Conservation (phyloP, 352 stramenopile species). For the Phytophthora cactorum region DNA sequence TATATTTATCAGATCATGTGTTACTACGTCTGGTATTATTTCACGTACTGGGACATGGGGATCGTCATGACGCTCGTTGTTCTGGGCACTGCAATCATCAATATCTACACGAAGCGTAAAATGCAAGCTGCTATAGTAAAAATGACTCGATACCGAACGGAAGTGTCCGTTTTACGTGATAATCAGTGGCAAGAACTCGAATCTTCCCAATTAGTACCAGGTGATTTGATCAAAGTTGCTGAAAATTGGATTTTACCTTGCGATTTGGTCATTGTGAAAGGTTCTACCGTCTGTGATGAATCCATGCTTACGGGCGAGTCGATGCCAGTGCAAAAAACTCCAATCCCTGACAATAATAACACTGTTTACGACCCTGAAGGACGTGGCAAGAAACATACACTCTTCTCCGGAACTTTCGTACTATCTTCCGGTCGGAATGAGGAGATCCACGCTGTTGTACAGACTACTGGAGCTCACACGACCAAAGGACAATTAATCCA, state of each 20-base stretch:
- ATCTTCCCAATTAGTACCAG: conserved; percentile 43
- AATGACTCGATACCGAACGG: conserved; percentile 56
- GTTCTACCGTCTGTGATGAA: conserved; percentile 56
- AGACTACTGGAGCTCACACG: conserved; percentile 73
- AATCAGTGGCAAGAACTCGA: conserved; percentile 44
- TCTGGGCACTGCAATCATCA: conserved; percentile 40
- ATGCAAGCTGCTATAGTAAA: conserved; percentile 50
- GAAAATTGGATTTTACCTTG: conserved; percentile 59
- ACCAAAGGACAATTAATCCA: conserved; percentile 78
- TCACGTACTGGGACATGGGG: conserved; percentile 54
- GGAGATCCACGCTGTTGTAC: conserved; percentile 66
- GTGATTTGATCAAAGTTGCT: conserved; percentile 52
- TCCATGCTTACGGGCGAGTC: conserved; percentile 65
- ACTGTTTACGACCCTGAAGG: conserved; percentile 44
- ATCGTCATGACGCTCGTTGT: conserved; percentile 49
- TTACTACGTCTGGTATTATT: conserved; percentile 71
- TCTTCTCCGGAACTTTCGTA: conserved; percentile 79
- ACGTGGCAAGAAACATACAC: conserved; percentile 67
- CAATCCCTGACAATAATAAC: conserved; percentile 47
- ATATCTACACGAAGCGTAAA: conserved; percentile 54
- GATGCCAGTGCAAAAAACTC: conserved; percentile 76
- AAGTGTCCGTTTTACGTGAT: conserved; percentile 56
- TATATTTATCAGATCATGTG: conserved; percentile 65
- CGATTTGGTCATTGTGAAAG: conserved; percentile 64
- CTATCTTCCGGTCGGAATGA: conserved; percentile 46